These are phyloP conservation scores for Asterionellopsis glacialis DNA, from an alignment of 108 stramenopile genomes.

Conservation along the genomic window DNA sequence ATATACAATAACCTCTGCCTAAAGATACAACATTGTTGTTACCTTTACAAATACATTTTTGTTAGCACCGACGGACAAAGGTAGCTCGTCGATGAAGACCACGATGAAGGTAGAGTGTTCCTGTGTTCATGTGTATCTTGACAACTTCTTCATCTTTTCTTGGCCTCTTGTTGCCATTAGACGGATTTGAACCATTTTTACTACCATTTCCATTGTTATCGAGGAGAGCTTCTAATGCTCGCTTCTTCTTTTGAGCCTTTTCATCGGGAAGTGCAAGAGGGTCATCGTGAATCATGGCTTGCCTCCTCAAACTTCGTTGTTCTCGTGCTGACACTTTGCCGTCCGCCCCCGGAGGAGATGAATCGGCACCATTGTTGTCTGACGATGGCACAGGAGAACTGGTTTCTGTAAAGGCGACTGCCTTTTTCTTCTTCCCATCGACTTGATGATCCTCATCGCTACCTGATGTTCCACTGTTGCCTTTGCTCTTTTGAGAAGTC, in stretches of 20 bases:
- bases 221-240: background rate
- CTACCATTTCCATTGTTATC: background rate
- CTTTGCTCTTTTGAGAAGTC: background rate
- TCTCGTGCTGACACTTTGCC: conserved; percentile 1
- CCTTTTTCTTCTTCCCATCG: background rate
- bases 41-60: no score
- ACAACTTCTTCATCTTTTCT: conserved; percentile 36
- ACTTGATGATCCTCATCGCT: background rate
- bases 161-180: background rate
- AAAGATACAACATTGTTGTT: no score
- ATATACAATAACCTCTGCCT: no score
- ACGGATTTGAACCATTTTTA: background rate
- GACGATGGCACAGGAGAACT: background rate
- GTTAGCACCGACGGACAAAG: conserved; percentile 28
- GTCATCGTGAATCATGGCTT: background rate
- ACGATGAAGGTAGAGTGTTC: conserved; percentile 51
- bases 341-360: background rate
- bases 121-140: conserved; percentile 49
- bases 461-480: background rate
- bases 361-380: background rate
- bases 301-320: conserved; percentile 1
- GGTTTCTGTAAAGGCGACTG: background rate
- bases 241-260: background rate
- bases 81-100: conserved; percentile 41
- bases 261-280: background rate